Evolutionary conservation across 257 asterid genomes (phyloP).

Genomic region (Primulina tabacum): DNA sequence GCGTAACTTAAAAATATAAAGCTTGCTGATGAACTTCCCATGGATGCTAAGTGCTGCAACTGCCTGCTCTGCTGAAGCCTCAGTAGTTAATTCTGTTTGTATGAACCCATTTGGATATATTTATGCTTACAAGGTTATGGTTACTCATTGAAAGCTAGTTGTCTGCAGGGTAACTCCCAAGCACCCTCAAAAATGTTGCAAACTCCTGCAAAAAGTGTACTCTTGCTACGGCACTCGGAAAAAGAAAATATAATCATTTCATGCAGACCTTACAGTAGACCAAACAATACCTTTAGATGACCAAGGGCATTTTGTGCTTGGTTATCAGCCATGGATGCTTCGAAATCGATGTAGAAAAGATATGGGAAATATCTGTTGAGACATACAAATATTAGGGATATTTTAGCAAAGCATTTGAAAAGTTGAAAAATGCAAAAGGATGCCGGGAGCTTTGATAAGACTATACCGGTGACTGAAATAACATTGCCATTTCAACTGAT

Average conservation of each 20-base stretch:
- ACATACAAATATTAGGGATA: slow-evolving; percentile 6
- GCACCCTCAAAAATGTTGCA: slow-evolving; percentile 87
- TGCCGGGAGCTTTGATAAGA: not conserved
- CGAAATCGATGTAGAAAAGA: slow-evolving; percentile 96
- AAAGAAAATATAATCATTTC: slow-evolving; percentile 8
- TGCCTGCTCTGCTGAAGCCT: slow-evolving; percentile 16
- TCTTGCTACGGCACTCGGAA: not conserved
- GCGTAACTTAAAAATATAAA: slow-evolving; percentile 26
- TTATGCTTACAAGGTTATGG: slow-evolving; percentile 30
- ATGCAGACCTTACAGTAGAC: slow-evolving; percentile 11
- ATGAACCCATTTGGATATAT: not conserved
- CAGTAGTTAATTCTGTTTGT: not conserved
- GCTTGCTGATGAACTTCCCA: slow-evolving; percentile 7
- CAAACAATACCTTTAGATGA: slow-evolving; percentile 63
- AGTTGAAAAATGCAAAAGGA: slow-evolving; percentile 12
- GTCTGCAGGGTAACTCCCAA: slow-evolving; percentile 97
- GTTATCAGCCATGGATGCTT: slow-evolving; percentile 99
- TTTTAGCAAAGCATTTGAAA: not conserved
- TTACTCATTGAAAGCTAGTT: slow-evolving; percentile 56
- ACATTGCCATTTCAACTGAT: not conserved
- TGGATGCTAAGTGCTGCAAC: slow-evolving; percentile 10
- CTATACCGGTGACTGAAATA: slow-evolving; percentile 1
- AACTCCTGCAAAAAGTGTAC: slow-evolving; percentile 65
- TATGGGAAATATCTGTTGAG: slow-evolving; percentile 82
- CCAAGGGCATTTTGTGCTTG: slow-evolving; percentile 97